These are phyloP conservation scores for Penicillium thymicola DNA, from an alignment of 2,329 filamentous ascomycete species.

Conservation along the genomic window DNA sequence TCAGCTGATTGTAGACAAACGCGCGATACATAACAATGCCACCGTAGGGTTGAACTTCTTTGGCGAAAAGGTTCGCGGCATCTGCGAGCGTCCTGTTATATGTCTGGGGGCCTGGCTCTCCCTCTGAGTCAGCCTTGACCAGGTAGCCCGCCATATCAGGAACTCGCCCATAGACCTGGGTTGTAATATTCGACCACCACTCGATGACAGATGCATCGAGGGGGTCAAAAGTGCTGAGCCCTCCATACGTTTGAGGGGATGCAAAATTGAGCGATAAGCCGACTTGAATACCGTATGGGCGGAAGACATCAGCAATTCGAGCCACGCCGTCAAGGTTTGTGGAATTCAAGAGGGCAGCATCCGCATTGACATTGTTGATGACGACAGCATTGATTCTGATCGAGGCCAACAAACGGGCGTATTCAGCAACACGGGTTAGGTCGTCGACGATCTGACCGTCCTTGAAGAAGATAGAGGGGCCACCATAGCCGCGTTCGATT, in stretches of 20 bases:
- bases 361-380: conserved; percentile 71
- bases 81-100: conserved; percentile 68
- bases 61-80: conserved; percentile 67
- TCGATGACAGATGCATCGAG: conserved; percentile 57
- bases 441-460: conserved; percentile 56
- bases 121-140: conserved; percentile 70
- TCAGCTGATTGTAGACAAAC: conserved; percentile 65
- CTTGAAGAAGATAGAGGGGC: conserved; percentile 65
- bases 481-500: conserved; percentile 67
- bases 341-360: conserved; percentile 54
- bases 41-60: conserved; percentile 54
- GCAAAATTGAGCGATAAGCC: conserved; percentile 68
- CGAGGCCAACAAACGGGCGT: conserved; percentile 64
- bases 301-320: conserved; percentile 61
- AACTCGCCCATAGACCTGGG: conserved; percentile 57
- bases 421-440: conserved; percentile 58
- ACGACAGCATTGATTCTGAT: conserved; percentile 64
- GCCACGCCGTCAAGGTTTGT: conserved; percentile 60
- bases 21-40: conserved; percentile 68
- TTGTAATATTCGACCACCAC: conserved; percentile 62
- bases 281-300: conserved; percentile 64
- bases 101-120: conserved; percentile 65
- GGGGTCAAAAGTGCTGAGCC: conserved; percentile 62
- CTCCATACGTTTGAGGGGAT: conserved; percentile 57
- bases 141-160: conserved; percentile 68